Evolutionary conservation across 1,284 basidiomycete species (phyloP).

Genomic region (Violaceomyces palustris): DNA sequence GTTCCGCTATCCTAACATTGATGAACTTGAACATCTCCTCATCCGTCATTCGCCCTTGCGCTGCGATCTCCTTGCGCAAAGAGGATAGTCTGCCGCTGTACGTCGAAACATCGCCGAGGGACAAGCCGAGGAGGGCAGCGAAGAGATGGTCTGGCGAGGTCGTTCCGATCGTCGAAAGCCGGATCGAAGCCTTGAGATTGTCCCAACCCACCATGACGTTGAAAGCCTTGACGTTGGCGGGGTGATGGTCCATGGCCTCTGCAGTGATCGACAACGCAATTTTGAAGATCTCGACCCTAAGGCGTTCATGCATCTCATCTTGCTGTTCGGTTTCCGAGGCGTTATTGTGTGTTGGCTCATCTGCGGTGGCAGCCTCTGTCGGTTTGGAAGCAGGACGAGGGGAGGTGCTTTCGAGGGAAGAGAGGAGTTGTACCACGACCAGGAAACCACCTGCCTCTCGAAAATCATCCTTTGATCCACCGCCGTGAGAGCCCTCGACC

Average conservation of each 20-base stretch:
- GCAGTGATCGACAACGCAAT: constrained; percentile 33
- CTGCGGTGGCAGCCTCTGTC: neutral
- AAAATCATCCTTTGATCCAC: constrained; percentile 25
- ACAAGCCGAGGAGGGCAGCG: constrained; percentile 32
- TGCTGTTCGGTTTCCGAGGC: neutral
- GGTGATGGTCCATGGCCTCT: constrained; percentile 31
- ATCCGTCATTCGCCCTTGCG: too few species aligned
- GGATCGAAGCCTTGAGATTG: constrained; percentile 11
- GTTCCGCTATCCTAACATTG: constrained; percentile 1
- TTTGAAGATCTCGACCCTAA: constrained; percentile 34
- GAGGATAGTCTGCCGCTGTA: constrained; percentile 11
- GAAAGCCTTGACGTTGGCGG: constrained; percentile 30
- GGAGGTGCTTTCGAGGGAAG: constrained; percentile 13
- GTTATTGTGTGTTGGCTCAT: neutral
- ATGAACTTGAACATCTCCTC: too few species aligned
- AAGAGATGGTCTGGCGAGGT: constrained; percentile 13
- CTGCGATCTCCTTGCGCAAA: too few species aligned
- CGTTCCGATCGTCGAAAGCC: constrained; percentile 9
- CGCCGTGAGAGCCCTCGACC: constrained; percentile 10
- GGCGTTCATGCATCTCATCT: constrained; percentile 2
- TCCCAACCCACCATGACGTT: constrained; percentile 37
- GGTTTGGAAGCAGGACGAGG: neutral
- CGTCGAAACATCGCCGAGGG: constrained; percentile 30
- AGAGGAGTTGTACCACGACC: constrained; percentile 39
- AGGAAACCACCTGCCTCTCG: constrained; percentile 41